A percentile compares a stretch with the other conserved stretches of the same genome.
These are phyloP conservation scores for Proliferodiscus dingleyae DNA, from an alignment of 2,329 filamentous ascomycete genomes.

Conservation along the genomic window DNA sequence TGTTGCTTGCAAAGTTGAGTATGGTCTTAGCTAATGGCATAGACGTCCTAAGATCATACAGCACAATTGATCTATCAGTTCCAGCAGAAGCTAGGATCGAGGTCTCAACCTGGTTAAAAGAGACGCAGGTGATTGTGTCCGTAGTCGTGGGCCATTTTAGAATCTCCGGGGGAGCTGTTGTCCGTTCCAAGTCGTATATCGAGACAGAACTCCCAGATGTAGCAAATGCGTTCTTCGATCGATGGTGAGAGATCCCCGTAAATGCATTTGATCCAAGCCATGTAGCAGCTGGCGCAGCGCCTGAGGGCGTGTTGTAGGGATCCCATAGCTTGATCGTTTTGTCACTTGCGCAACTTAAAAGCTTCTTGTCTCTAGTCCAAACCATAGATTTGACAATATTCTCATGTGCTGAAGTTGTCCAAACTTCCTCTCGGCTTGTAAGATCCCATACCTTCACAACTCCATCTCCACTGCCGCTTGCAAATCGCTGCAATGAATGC, in stretches of 20 bases:
- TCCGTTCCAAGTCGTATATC: slow-evolving; percentile 81
- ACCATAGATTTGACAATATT: slow-evolving; percentile 89
- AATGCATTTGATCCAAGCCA: slow-evolving; percentile 83
- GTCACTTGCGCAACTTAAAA: slow-evolving; percentile 84
- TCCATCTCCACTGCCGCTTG: slow-evolving; percentile 85
- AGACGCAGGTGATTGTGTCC: slow-evolving; percentile 83
- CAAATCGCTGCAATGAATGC: slow-evolving; percentile 66
- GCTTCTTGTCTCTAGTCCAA: slow-evolving; percentile 81
- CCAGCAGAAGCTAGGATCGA: slow-evolving; percentile 82
- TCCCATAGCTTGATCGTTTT: slow-evolving; percentile 87
- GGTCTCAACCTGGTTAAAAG: slow-evolving; percentile 93
- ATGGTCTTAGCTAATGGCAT: slow-evolving; percentile 77
- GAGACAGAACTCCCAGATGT: slow-evolving; percentile 66
- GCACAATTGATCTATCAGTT: slow-evolving; percentile 77
- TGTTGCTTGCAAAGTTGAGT: slow-evolving; percentile 77
- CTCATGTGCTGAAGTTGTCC: slow-evolving; percentile 79
- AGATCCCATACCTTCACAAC: slow-evolving; percentile 92
- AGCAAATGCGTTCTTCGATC: slow-evolving; percentile 73
- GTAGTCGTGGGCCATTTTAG: slow-evolving; percentile 82
- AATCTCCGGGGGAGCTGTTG: slow-evolving; percentile 75
- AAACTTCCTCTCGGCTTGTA: slow-evolving; percentile 65
- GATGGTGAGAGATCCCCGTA: slow-evolving; percentile 78
- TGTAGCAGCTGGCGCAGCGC: slow-evolving; percentile 70
- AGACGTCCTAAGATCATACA: slow-evolving; percentile 88
- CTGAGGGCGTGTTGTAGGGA: slow-evolving; percentile 69